Conservation (phyloP, 148 eudicot genomes). For the Dysphania ambrosioides region DNA sequence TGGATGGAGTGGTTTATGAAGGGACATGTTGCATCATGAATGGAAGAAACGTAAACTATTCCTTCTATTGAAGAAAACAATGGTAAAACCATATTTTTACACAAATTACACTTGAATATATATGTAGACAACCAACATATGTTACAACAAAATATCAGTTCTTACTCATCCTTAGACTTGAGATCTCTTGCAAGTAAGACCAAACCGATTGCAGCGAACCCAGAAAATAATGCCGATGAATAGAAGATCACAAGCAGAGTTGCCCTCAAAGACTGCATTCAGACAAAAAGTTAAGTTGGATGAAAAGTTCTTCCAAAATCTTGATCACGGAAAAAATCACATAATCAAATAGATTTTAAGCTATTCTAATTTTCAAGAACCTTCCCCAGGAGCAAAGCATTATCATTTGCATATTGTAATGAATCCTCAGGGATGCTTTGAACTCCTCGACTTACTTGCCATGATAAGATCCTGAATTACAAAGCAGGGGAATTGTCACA, state of each 20-base stretch:
- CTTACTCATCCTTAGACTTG: conserved; percentile 55
- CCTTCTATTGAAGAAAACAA: too few relatives aligned
- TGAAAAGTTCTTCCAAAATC: too few relatives aligned
- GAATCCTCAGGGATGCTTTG: conserved; percentile 81
- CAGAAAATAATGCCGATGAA: conserved; percentile 63
- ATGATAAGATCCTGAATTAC: conserved; percentile 62
- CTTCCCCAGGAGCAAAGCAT: conserved; percentile 82
- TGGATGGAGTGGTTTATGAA: too few relatives aligned
- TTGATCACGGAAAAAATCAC: not conserved
- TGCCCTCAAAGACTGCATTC: conserved; percentile 79
- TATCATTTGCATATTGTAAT: conserved; percentile 81
- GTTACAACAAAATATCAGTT: not conserved
- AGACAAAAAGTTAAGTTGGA: not conserved
- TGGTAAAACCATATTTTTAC: too few relatives aligned
- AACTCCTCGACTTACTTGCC: conserved; percentile 85
- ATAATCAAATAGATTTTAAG: not conserved
- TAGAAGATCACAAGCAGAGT: conserved; percentile 56
- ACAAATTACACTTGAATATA: too few relatives aligned
- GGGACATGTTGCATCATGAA: too few relatives aligned
- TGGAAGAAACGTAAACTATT: too few relatives aligned
- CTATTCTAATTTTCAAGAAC: conserved; percentile 34
- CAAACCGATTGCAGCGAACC: conserved; percentile 60
- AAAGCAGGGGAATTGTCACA: conserved; percentile 7
- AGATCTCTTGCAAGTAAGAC: conserved; percentile 62
- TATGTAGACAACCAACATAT: not conserved